Base-by-base conservation (phyloP, 345 rosid species). In the Melastoma malabathricum region DNA sequence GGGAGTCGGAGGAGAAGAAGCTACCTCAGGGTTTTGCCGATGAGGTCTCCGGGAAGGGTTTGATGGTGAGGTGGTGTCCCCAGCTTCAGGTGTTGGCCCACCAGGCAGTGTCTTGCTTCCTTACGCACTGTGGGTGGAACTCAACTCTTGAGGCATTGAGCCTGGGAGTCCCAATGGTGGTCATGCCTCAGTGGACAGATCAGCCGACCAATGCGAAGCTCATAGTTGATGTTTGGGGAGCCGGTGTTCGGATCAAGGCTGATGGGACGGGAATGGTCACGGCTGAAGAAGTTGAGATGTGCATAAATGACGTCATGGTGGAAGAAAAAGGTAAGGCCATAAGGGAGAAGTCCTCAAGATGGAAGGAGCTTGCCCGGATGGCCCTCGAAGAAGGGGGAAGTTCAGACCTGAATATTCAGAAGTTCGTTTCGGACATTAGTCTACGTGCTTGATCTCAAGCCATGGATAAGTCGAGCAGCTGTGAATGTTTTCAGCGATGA, bases 101-200 rank as follows among this genome's bases (percentile, higher is more conserved):
- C 18, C 13, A 17, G 8, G 13, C 52, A 10, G 18, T 56, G 5
- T 25, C 44, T 15, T 56, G 59, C 31, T 56, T 56, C 29, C 7
- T 56, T 10, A 56, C 18, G 17, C 52, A 56, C 22, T 56, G 51
- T 10, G 59, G 59, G 22, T 47, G 50, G 43, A 56, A 47, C 45
- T 56, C 59, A 0, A 31, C 51, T 13, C 18, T 56, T 3, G 61
- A 57, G 23, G 54, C 46, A 10, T 7, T 57, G 31, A 47, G 61
- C 54, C 20, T 48, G 17, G 53, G 54, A 2, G 16, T 38, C 46
- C 61, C 54, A 0, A 48, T 58, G 47, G 41, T 48, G 19, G 61
- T 20, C 23, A 49, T 58, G 61, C 61, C 61, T 9, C 61, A 39
- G n/a, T 58, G 54, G 54, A 50, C 47, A 3, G 61, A 58, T 34